Evolutionary conservation across 441 rosid genomes (phyloP).

Genomic region (Lepidium campestre): DNA sequence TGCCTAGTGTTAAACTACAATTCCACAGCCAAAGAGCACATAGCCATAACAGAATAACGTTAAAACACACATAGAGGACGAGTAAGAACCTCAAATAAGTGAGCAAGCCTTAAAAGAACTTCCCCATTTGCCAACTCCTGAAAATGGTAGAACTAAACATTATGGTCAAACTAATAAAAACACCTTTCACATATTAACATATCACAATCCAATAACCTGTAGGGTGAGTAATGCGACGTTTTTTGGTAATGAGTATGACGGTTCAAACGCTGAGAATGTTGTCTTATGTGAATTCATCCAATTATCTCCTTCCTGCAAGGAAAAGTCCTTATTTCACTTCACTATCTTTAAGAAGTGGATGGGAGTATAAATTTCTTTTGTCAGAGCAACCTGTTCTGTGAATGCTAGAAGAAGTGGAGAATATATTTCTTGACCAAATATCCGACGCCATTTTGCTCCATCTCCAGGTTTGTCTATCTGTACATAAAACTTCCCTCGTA

Average conservation of each 20-base stretch:
- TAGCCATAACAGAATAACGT: not conserved
- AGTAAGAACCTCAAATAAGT: constrained; percentile 53
- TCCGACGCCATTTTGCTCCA: constrained; percentile 81
- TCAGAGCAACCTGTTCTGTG: constrained; percentile 51
- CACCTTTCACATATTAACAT: not conserved
- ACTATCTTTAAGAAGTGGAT: not conserved
- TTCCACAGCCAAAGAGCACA: not conserved
- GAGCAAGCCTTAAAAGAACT: constrained; percentile 67
- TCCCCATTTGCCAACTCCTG: constrained; percentile 59
- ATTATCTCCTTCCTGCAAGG: constrained; percentile 46
- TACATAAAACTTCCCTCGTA: constrained; percentile 54
- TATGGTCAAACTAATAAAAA: not conserved
- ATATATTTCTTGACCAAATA: constrained; percentile 61
- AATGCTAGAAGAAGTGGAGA: constrained; percentile 70
- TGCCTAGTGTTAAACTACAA: not conserved
- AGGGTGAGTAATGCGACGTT: constrained; percentile 59
- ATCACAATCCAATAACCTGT: constrained; percentile 37
- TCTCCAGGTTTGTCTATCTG: constrained; percentile 57
- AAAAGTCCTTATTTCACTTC: not conserved
- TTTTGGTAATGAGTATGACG: constrained; percentile 54
- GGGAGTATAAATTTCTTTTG: not conserved
- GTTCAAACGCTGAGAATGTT: constrained; percentile 49
- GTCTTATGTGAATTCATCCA: constrained; percentile 44
- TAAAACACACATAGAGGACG: constrained; percentile 1
- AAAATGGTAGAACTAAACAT: not conserved